Percentiles rank a stretch among this genome's conserved stretches.
Conservation (phyloP, 2,329 filamentous ascomycete genomes). For the Pseudogymnoascus sp. region DNA sequence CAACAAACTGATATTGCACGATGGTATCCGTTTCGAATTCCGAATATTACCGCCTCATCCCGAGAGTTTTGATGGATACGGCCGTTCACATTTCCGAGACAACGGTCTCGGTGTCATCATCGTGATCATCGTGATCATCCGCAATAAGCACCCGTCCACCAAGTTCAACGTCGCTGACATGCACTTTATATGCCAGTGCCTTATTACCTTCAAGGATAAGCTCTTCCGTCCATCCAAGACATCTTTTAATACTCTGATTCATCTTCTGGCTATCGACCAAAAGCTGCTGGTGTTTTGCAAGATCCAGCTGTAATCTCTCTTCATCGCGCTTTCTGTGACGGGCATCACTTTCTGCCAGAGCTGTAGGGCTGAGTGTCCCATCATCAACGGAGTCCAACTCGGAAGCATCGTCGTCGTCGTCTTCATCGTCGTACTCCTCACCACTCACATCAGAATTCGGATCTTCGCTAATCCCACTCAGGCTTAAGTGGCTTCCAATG, state of each 20-base stretch:
- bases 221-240: conserved; percentile 81
- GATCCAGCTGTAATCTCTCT: conserved; percentile 72
- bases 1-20: neutral
- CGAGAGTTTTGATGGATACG: neutral
- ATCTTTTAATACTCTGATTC: conserved; percentile 87
- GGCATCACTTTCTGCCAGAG: conserved; percentile 37
- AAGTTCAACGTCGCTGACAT: conserved; percentile 69
- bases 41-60: neutral
- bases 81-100: neutral
- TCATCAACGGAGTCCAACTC: conserved; percentile 38
- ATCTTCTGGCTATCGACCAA: conserved; percentile 88
- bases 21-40: conserved; percentile 16
- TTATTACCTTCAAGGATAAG: conserved; percentile 83
- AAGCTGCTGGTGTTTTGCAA: conserved; percentile 81
- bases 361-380: conserved; percentile 33
- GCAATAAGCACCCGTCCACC: conserved; percentile 70
- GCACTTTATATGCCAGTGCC: conserved; percentile 75
- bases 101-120: conserved; percentile 20
- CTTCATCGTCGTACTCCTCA: conserved; percentile 36
- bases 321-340: conserved; percentile 67
- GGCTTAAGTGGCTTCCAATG: conserved; percentile 35
- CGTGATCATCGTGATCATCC: conserved; percentile 50
- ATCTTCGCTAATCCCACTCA: conserved; percentile 21
- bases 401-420: conserved; percentile 41
- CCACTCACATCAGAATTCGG: conserved; percentile 45